A percentile compares a stretch with the other conserved stretches of the same genome.
These are phyloP conservation scores for Pseudonitzschia pungens DNA, from an alignment of 108 stramenopile species.

Conservation along the genomic window DNA sequence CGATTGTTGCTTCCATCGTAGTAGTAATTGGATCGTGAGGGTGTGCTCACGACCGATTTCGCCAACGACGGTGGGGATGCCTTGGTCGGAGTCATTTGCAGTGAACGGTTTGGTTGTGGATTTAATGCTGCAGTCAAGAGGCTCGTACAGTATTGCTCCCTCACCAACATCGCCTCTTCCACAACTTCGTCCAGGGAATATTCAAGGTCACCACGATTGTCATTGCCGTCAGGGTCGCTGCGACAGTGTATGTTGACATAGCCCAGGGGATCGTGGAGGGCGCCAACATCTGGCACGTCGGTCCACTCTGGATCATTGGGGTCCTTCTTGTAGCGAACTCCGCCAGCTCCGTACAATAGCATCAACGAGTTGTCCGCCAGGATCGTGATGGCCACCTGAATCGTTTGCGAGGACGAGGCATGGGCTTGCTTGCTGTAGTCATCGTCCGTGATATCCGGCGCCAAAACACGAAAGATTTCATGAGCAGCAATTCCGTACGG, in stretches of 20 bases:
- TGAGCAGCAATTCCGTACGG: constrained; percentile 47
- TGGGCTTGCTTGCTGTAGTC: constrained; percentile 44
- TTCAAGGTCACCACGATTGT: not conserved
- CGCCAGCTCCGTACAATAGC: constrained; percentile 36
- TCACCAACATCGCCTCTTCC: constrained; percentile 64
- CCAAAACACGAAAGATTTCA: constrained; percentile 18
- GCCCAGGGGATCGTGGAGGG: constrained; percentile 58
- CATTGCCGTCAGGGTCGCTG: constrained; percentile 36
- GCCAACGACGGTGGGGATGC: not conserved
- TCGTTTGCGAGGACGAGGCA: constrained; percentile 41
- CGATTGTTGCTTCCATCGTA: not conserved
- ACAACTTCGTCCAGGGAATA: constrained; percentile 68
- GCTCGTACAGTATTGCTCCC: constrained; percentile 71
- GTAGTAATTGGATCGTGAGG: not conserved
- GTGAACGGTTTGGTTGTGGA: not conserved
- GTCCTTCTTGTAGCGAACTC: constrained; percentile 38
- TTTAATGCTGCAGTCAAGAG: constrained; percentile 63
- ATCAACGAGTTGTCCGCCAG: constrained; percentile 60
- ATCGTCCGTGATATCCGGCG: constrained; percentile 18
- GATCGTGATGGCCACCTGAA: constrained; percentile 59
- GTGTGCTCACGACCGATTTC: constrained; percentile 2
- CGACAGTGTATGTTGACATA: constrained; percentile 54
- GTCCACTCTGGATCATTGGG: constrained; percentile 35
- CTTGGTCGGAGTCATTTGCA: not conserved
- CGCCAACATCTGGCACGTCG: constrained; percentile 54